phyloP scores from a whole-genome alignment of 768 basidiomycete species.

The Lentinula edodes region DNA sequence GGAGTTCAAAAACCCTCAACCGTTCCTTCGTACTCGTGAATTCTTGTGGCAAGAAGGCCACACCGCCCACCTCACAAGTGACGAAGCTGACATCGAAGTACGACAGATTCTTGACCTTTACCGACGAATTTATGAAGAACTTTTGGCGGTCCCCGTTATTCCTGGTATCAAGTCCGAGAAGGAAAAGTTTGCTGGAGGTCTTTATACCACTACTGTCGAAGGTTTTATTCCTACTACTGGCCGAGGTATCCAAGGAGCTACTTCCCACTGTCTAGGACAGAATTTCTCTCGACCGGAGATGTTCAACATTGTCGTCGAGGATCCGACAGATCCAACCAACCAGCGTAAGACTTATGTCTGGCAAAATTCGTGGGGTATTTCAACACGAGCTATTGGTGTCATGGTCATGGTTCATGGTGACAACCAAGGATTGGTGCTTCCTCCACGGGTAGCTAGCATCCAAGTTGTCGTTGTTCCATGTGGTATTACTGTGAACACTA shows the following conservation, averaged over 20 bases:
- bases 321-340: constrained; percentile 69
- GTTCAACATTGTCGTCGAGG: constrained; percentile 98
- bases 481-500: constrained; percentile 85
- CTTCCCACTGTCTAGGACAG: constrained; percentile 96
- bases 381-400: constrained; percentile 93
- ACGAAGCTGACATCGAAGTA: constrained; percentile 89
- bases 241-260: constrained; percentile 96
- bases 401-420: constrained; percentile 99
- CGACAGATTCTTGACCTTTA: constrained; percentile 94
- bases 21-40: constrained; percentile 98
- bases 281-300: constrained; percentile 95
- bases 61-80: constrained; percentile 86
- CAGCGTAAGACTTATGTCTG: constrained; percentile 79
- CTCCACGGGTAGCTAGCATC: constrained; percentile 91
- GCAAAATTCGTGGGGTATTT: constrained; percentile 99
- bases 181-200: constrained; percentile 97
- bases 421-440: constrained; percentile 93
- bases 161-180: constrained; percentile 98
- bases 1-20: constrained; percentile 99
- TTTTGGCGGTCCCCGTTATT: constrained; percentile 96
- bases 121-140: constrained; percentile 91
- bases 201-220: constrained; percentile 97
- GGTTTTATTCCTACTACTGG: constrained; percentile 97
- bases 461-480: constrained; percentile 93
- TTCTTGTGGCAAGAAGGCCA: constrained; percentile 99